These are phyloP conservation scores for Paramecium sexaurelia DNA, from an alignment of 73 alveolate species.

Conservation along the genomic window DNA sequence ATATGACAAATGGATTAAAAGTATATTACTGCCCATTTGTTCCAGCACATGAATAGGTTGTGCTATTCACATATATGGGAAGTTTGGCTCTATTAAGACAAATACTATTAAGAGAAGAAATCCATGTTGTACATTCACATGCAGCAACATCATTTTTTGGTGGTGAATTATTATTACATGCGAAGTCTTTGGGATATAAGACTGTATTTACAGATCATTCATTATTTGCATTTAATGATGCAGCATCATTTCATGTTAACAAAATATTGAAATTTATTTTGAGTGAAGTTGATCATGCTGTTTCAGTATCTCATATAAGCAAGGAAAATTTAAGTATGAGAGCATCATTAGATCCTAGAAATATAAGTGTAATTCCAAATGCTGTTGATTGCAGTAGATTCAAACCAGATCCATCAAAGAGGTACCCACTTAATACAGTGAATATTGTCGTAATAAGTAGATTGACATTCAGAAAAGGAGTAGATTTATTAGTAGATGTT, in stretches of 20 bases:
- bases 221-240: constrained; percentile 95
- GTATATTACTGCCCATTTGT: constrained; percentile 85
- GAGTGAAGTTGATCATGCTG: constrained; percentile 93
- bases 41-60: constrained; percentile 69
- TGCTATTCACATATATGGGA: constrained; percentile 51
- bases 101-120: constrained; percentile 92
- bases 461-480: constrained; percentile 98
- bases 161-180: constrained; percentile 81
- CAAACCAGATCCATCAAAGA: constrained; percentile 92
- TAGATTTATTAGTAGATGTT: constrained; percentile 96
- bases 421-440: constrained; percentile 87
- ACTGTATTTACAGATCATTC: constrained; percentile 99
- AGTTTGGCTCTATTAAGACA: constrained; percentile 82
- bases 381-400: constrained; percentile 96
- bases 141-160: constrained; percentile 92
- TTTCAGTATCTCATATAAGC: constrained; percentile 97
- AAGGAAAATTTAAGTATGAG: constrained; percentile 96
- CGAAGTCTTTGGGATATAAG: constrained; percentile 87
- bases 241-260: constrained; percentile 94
- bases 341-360: constrained; percentile 91
- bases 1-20: constrained; percentile 98
- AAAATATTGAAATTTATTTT: constrained; percentile 83
- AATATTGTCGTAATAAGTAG: constrained; percentile 97
- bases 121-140: constrained; percentile 98
- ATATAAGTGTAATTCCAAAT: constrained; percentile 95